Evolutionary conservation across 352 stramenopile species (phyloP).

Genomic region (Saprolegnia diclina): DNA sequence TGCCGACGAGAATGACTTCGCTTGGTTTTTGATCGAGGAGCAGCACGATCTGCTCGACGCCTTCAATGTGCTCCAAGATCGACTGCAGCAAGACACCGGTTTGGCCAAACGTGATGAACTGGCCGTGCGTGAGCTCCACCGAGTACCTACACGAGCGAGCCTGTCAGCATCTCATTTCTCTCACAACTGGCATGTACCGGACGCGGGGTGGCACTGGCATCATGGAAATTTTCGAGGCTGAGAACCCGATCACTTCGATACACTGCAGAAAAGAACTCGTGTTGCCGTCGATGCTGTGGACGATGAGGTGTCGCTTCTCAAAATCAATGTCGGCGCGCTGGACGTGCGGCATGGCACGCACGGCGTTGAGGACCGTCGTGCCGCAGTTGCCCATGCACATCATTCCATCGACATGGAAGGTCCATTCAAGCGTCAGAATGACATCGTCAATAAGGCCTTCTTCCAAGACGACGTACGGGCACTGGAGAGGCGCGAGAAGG

Average conservation of each 20-base stretch:
- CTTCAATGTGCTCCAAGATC: slow-evolving; percentile 41
- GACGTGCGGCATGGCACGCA: slow-evolving; percentile 41
- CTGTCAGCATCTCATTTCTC: background rate
- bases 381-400: slow-evolving; percentile 79
- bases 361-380: slow-evolving; percentile 56
- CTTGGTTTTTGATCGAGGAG: slow-evolving; percentile 37
- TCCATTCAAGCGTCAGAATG: slow-evolving; percentile 1
- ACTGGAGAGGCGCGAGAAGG: background rate
- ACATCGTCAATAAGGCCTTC: slow-evolving; percentile 11
- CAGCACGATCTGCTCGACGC: slow-evolving; percentile 59
- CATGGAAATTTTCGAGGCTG: slow-evolving; percentile 37
- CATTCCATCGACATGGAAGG: slow-evolving; percentile 59
- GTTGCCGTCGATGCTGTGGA: slow-evolving; percentile 35
- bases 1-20: slow-evolving; percentile 56
- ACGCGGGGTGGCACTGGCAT: slow-evolving; percentile 17
- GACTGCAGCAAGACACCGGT: slow-evolving; percentile 26
- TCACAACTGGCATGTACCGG: background rate
- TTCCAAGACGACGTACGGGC: slow-evolving; percentile 16
- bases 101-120: slow-evolving; percentile 2
- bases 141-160: background rate
- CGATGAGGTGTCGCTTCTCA: slow-evolving; percentile 48
- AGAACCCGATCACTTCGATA: slow-evolving; percentile 57
- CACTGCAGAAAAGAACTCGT: slow-evolving; percentile 36
- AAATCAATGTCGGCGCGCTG: slow-evolving; percentile 52
- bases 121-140: background rate